These are phyloP conservation scores for Yamadazyma phyllophila DNA, from an alignment of 805 yeast genomes.

Conservation along the genomic window DNA sequence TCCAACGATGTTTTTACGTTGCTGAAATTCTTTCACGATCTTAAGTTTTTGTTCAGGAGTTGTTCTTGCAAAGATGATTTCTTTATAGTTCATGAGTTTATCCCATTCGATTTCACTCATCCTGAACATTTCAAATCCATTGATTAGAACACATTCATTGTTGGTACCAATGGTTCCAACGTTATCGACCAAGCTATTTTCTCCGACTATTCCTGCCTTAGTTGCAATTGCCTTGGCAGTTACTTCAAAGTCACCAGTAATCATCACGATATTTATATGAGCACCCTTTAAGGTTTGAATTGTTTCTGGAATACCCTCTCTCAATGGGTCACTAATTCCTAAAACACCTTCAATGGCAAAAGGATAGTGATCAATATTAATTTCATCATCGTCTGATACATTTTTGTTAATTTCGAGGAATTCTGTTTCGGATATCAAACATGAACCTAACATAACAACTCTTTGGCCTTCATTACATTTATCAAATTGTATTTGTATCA, in stretches of 20 bases:
- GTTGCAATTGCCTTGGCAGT: constrained; percentile 52
- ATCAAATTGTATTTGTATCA: constrained; percentile 23
- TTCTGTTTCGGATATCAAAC: constrained; percentile 14
- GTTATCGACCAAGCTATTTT: constrained; percentile 18
- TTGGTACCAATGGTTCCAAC: constrained; percentile 17
- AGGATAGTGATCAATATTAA: constrained; percentile 9
- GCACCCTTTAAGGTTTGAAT: constrained; percentile 33
- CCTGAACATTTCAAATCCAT: constrained; percentile 29
- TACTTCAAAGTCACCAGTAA: constrained; percentile 53
- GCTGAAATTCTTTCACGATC: constrained; percentile 47
- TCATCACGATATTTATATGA: constrained; percentile 42
- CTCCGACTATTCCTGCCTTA: constrained; percentile 36
- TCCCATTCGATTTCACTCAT: constrained; percentile 45
- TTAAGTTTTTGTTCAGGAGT: constrained; percentile 52
- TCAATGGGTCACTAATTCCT: constrained; percentile 46
- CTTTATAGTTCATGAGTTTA: constrained; percentile 31
- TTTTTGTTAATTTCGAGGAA: not conserved
- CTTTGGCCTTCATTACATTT: constrained; percentile 41
- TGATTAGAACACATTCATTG: constrained; percentile 28
- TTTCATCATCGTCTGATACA: constrained; percentile 13
- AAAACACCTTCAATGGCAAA: constrained; percentile 33
- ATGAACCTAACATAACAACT: constrained; percentile 30
- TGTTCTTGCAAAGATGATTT: constrained; percentile 40
- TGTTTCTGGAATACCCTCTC: constrained; percentile 33
- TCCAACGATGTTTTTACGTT: constrained; percentile 26